Evolutionary conservation across 1,284 basidiomycete genomes (phyloP).

Genomic region (Marasmius fiardii): DNA sequence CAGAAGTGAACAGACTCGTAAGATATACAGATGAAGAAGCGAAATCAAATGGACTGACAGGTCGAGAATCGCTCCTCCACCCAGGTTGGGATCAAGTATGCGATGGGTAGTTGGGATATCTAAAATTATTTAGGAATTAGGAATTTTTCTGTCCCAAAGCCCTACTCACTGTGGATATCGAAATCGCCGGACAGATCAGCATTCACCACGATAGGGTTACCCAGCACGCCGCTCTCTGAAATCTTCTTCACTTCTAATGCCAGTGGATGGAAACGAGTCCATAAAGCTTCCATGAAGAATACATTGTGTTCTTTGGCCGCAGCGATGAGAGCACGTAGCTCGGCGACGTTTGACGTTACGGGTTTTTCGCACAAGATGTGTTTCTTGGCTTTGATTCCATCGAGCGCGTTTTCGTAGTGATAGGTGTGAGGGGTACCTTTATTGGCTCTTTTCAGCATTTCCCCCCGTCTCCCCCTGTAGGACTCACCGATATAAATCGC

Average conservation of each 20-base stretch:
- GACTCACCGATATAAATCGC: slow-evolving; percentile 76
- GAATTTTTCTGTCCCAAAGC: background rate
- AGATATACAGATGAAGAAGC: background rate
- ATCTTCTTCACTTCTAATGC: slow-evolving; percentile 62
- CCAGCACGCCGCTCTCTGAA: slow-evolving; percentile 58
- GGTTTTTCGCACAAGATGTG: slow-evolving; percentile 88
- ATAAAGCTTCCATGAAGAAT: slow-evolving; percentile 89
- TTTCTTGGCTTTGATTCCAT: slow-evolving; percentile 78
- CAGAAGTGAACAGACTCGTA: background rate
- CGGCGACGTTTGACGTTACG: slow-evolving; percentile 62
- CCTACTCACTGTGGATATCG: slow-evolving; percentile 60
- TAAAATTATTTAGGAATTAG: slow-evolving; percentile 23
- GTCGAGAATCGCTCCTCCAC: slow-evolving; percentile 85
- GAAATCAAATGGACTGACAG: slow-evolving; percentile 43
- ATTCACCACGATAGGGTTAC: slow-evolving; percentile 59
- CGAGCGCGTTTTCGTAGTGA: slow-evolving; percentile 79
- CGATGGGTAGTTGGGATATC: slow-evolving; percentile 69
- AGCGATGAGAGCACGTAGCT: slow-evolving; percentile 62
- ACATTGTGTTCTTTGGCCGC: slow-evolving; percentile 75
- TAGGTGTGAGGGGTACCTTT: slow-evolving; percentile 80
- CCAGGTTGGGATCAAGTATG: slow-evolving; percentile 78
- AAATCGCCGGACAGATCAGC: slow-evolving; percentile 78
- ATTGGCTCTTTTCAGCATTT: too few species aligned
- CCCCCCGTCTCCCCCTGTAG: too few species aligned
- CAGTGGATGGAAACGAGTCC: slow-evolving; percentile 79